These are phyloP conservation scores for Colletotrichum endophyticum DNA, from an alignment of 2,329 filamentous ascomycete genomes.

Conservation along the genomic window DNA sequence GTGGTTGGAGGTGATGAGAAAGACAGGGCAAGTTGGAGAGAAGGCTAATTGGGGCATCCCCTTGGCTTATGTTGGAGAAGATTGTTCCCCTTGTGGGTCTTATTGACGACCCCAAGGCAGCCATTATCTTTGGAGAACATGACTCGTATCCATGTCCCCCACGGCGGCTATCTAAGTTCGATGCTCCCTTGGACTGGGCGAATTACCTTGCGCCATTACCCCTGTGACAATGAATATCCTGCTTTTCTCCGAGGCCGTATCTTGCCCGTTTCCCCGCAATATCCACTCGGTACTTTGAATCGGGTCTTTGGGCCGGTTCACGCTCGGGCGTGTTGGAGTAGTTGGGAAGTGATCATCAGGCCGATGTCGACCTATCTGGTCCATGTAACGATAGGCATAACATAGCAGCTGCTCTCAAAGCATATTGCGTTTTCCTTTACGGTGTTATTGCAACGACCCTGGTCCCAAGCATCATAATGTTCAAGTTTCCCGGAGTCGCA, in stretches of 20 bases:
- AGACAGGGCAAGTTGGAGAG: conserved; percentile 15
- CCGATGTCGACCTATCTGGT: neutral
- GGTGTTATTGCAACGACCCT: neutral
- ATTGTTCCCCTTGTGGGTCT: neutral
- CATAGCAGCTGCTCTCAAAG: neutral
- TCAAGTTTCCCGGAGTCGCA: conserved; percentile 46
- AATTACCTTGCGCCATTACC: neutral
- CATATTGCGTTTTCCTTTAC: neutral
- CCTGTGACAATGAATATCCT: neutral
- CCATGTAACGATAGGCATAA: neutral
- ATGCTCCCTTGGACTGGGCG: neutral
- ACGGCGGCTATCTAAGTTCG: neutral
- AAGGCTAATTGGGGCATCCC: neutral
- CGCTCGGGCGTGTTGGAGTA: neutral
- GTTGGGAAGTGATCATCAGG: neutral
- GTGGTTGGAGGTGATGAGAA: conserved; percentile 4
- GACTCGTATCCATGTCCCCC: conserved; percentile 4
- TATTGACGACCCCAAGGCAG: neutral
- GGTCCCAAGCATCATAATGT: neutral
- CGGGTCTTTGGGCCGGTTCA: neutral
- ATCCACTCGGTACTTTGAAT: neutral
- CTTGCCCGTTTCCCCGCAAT: conserved; percentile 8
- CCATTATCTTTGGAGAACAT: conserved; percentile 11
- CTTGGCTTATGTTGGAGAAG: conserved; percentile 21
- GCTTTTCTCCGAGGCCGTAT: neutral